A percentile compares a stretch with the other conserved stretches of the same genome.
phyloP scores from a whole-genome alignment of 2,329 filamentous ascomycete genomes.

The Ilyonectria sp. region DNA sequence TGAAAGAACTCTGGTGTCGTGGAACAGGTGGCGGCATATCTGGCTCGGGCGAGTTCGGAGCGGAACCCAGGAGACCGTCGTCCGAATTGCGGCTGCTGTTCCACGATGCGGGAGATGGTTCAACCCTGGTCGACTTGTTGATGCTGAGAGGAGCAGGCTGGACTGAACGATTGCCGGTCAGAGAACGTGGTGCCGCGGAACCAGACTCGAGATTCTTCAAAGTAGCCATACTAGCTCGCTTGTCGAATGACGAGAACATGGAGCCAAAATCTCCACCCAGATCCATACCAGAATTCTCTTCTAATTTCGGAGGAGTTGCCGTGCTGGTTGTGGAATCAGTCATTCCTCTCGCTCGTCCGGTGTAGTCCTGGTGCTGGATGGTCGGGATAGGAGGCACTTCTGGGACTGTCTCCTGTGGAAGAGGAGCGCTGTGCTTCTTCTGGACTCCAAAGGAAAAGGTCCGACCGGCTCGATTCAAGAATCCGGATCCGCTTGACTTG shows the following conservation, averaged over 20 bases:
- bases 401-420: constrained; percentile 49
- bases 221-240: constrained; percentile 67
- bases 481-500: constrained; percentile 66
- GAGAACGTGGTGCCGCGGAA: constrained; percentile 57
- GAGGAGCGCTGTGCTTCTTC: constrained; percentile 62
- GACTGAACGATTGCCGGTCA: constrained; percentile 61
- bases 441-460: constrained; percentile 73
- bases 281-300: constrained; percentile 63
- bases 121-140: constrained; percentile 61
- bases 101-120: constrained; percentile 64
- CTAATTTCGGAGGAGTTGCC: constrained; percentile 65
- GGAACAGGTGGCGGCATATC: constrained; percentile 59
- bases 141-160: constrained; percentile 65
- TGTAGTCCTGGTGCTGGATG: constrained; percentile 51
- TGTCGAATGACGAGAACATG: constrained; percentile 70
- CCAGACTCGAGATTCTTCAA: constrained; percentile 57
- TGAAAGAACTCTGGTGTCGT: constrained; percentile 55
- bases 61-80: constrained; percentile 62
- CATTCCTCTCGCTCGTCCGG: constrained; percentile 63
- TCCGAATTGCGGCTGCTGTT: constrained; percentile 65
- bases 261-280: constrained; percentile 72
- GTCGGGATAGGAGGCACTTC: constrained; percentile 58
- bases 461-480: constrained; percentile 69
- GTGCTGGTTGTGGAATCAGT: constrained; percentile 70
- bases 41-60: constrained; percentile 55